phyloP scores from a whole-genome alignment of 306 rosid species.

The Lithocarpus polystachyus region DNA sequence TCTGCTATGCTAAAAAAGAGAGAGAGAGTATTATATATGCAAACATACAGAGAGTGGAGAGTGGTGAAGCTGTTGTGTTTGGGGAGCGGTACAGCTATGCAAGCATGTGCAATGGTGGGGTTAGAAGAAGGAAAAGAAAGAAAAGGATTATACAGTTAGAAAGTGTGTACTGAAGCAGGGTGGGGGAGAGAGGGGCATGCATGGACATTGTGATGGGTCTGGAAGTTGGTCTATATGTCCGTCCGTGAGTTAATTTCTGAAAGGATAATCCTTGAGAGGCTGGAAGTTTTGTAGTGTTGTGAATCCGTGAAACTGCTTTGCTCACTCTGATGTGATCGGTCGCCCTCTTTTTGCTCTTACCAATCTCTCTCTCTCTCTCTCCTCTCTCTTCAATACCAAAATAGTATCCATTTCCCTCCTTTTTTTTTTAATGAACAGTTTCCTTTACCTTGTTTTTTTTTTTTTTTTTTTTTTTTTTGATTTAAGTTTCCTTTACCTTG shows the following conservation, averaged over 20 bases:
- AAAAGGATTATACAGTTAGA: neutral
- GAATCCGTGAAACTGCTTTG: conserved; percentile 54
- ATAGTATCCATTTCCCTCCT: too few relatives aligned
- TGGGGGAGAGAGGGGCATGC: neutral
- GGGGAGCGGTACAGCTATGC: conserved; percentile 9
- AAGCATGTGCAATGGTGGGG: conserved; percentile 32
- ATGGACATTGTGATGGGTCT: neutral
- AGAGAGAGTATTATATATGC: neutral
- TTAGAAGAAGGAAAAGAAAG: neutral
- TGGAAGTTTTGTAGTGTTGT: conserved; percentile 35
- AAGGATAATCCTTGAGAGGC: conserved; percentile 7
- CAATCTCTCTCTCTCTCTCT: neutral
- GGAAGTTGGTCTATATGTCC: neutral
- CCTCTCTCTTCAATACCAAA: conserved; percentile 7
- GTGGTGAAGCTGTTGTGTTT: neutral
- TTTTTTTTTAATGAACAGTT: too few relatives aligned
- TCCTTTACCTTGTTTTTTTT: too few relatives aligned
- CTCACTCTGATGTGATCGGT: conserved; percentile 37
- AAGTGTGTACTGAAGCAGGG: neutral
- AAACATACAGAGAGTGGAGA: neutral
- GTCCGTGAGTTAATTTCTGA: neutral
- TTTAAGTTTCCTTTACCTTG: too few relatives aligned
- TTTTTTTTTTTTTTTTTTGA: too few relatives aligned
- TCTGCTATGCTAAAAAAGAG: neutral
- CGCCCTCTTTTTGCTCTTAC: neutral